Evolutionary conservation across 352 stramenopile genomes (phyloP).

Genomic region (Phytophthora fragariaefolia): DNA sequence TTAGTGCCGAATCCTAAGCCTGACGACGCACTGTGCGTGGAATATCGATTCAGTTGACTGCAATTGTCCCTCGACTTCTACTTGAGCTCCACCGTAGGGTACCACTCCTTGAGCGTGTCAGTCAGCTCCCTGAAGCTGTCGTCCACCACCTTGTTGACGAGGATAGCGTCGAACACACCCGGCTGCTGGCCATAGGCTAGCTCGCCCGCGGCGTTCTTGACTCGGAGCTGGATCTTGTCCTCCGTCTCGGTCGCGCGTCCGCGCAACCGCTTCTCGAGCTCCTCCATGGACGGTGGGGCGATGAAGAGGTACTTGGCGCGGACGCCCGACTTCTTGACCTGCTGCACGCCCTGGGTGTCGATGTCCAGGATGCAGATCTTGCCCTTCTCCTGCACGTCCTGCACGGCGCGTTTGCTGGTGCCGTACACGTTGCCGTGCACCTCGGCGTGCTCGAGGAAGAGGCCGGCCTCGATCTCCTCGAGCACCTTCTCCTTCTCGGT

Average conservation of each 20-base stretch:
- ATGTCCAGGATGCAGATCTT: slow-evolving; percentile 99
- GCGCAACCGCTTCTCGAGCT: slow-evolving; percentile 95
- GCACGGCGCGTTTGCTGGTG: slow-evolving; percentile 93
- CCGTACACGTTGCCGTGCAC: slow-evolving; percentile 99
- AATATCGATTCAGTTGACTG: slow-evolving; percentile 51
- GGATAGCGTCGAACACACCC: slow-evolving; percentile 89
- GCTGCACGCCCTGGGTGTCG: slow-evolving; percentile 97
- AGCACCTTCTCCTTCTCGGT: slow-evolving; percentile 93
- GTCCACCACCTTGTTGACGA: slow-evolving; percentile 92
- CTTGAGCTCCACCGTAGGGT: slow-evolving; percentile 67
- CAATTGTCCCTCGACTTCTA: slow-evolving; percentile 20
- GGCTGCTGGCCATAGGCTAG: slow-evolving; percentile 89
- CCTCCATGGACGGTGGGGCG: slow-evolving; percentile 93
- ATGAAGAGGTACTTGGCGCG: slow-evolving; percentile 97
- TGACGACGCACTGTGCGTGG: slow-evolving; percentile 46
- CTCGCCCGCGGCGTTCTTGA: slow-evolving; percentile 94
- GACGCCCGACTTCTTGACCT: slow-evolving; percentile 92
- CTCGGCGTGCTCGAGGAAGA: slow-evolving; percentile 97
- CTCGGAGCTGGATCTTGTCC: slow-evolving; percentile 93
- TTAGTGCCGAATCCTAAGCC: slow-evolving; percentile 15
- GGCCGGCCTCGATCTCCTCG: slow-evolving; percentile 92
- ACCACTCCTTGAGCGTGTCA: slow-evolving; percentile 75
- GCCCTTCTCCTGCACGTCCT: slow-evolving; percentile 91
- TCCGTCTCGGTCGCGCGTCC: slow-evolving; percentile 96
- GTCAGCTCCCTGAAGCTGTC: slow-evolving; percentile 80